These are phyloP conservation scores for Dendryphion nanum DNA, from an alignment of 2,329 filamentous ascomycete genomes.

Conservation along the genomic window DNA sequence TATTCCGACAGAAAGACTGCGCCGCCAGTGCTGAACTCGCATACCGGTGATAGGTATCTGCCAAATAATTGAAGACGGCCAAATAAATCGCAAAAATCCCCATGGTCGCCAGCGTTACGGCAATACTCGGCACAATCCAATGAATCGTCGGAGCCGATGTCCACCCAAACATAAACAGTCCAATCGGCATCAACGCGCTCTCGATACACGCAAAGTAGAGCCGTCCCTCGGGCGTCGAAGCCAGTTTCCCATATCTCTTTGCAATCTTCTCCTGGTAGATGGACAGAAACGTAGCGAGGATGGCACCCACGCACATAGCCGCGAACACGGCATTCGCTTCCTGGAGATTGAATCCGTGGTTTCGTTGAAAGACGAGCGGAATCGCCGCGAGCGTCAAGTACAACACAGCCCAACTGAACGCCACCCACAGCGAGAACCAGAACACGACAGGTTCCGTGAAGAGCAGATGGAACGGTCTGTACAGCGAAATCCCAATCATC, in stretches of 20 bases:
- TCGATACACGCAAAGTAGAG: slow-evolving; percentile 83
- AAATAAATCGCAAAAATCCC: slow-evolving; percentile 76
- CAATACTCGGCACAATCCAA: slow-evolving; percentile 71
- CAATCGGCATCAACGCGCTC: slow-evolving; percentile 71
- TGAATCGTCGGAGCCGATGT: slow-evolving; percentile 60
- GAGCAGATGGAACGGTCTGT: slow-evolving; percentile 75
- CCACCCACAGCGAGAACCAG: slow-evolving; percentile 85
- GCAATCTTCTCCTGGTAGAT: slow-evolving; percentile 72
- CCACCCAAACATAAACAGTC: slow-evolving; percentile 80
- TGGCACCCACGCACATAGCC: slow-evolving; percentile 66
- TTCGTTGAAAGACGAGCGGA: slow-evolving; percentile 70
- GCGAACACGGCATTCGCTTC: slow-evolving; percentile 71
- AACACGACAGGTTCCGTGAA: slow-evolving; percentile 77
- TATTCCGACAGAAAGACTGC: slow-evolving; percentile 81
- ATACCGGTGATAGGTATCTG: slow-evolving; percentile 82
- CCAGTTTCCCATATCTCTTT: slow-evolving; percentile 41
- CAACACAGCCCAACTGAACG: slow-evolving; percentile 85
- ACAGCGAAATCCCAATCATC: slow-evolving; percentile 73
- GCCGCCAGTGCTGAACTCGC: slow-evolving; percentile 83
- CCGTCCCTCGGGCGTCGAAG: slow-evolving; percentile 65
- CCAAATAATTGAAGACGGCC: slow-evolving; percentile 88
- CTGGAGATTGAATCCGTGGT: slow-evolving; percentile 66
- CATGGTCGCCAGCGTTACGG: slow-evolving; percentile 74
- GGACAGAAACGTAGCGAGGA: slow-evolving; percentile 66
- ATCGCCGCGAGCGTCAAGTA: slow-evolving; percentile 83